These are phyloP conservation scores for Carex kokanica DNA, from an alignment of 176 grass and related monocot genomes.

Conservation along the genomic window DNA sequence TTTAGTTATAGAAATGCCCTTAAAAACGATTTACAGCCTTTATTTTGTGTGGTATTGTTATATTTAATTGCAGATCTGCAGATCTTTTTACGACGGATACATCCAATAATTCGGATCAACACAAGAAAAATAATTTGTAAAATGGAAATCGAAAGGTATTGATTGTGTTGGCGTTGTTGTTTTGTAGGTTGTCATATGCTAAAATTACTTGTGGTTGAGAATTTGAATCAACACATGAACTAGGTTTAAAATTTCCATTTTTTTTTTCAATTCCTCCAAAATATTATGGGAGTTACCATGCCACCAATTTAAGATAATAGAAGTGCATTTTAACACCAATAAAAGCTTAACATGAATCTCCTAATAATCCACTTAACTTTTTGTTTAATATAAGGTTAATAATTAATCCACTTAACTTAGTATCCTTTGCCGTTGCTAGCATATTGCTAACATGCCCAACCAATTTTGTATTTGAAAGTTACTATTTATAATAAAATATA, in stretches of 20 bases:
- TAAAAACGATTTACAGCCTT: neutral
- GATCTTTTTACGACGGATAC: neutral
- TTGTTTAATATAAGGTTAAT: neutral
- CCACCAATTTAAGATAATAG: neutral
- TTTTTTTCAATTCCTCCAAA: neutral
- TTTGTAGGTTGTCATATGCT: conserved; percentile 18
- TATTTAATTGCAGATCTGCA: no score
- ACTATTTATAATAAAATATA: neutral
- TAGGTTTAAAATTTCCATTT: neutral
- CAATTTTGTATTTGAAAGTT: no score
- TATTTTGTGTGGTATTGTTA: neutral
- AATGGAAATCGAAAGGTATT: neutral
- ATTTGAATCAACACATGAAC: neutral
- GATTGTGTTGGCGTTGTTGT: neutral
- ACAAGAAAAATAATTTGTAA: neutral
- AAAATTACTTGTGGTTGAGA: conserved; percentile 3
- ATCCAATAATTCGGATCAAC: neutral
- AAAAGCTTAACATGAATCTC: neutral
- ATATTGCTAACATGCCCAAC: no score
- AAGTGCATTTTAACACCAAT: neutral
- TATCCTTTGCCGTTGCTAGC: no score
- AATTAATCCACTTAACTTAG: neutral
- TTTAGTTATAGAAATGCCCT: neutral
- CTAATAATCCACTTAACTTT: neutral
- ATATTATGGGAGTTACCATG: neutral